Percentiles rank a stretch among this genome's conserved stretches.
Conservation (phyloP, 768 basidiomycete species). For the Pisolithus orientalis region DNA sequence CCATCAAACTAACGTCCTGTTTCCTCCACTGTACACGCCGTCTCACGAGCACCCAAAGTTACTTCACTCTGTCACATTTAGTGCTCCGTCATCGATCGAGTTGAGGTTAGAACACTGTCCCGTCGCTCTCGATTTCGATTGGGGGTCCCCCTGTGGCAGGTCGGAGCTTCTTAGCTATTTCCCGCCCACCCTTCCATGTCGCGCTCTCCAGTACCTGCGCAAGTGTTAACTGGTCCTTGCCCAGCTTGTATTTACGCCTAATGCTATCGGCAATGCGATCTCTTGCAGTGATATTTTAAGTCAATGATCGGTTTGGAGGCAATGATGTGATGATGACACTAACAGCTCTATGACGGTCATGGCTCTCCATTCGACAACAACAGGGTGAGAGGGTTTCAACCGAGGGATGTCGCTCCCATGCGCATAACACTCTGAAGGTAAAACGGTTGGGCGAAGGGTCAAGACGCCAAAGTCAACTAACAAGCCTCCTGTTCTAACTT, state of each 20-base stretch:
- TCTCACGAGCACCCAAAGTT: too few relatives aligned
- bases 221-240: constrained; percentile 51
- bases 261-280: constrained; percentile 76
- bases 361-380: constrained; percentile 93
- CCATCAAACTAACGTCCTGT: neutral
- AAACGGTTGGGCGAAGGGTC: constrained; percentile 49
- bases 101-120: constrained; percentile 60
- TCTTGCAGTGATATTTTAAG: constrained; percentile 32
- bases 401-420: constrained; percentile 43
- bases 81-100: neutral
- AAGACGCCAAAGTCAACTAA: constrained; percentile 81
- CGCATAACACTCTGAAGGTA: constrained; percentile 45
- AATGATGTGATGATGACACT: constrained; percentile 22
- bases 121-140: constrained; percentile 81
- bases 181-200: constrained; percentile 95
- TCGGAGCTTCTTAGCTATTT: constrained; percentile 77
- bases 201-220: constrained; percentile 91
- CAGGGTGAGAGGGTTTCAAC: constrained; percentile 73
- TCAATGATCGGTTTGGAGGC: neutral
- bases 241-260: constrained; percentile 49
- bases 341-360: constrained; percentile 92
- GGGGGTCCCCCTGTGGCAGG: constrained; percentile 75
- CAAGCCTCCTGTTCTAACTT: constrained; percentile 59
- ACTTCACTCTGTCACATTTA: too few relatives aligned
- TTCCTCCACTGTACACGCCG: neutral